phyloP scores from a whole-genome alignment of 768 basidiomycete species.

The Boletus pseudo-olivaceus region DNA sequence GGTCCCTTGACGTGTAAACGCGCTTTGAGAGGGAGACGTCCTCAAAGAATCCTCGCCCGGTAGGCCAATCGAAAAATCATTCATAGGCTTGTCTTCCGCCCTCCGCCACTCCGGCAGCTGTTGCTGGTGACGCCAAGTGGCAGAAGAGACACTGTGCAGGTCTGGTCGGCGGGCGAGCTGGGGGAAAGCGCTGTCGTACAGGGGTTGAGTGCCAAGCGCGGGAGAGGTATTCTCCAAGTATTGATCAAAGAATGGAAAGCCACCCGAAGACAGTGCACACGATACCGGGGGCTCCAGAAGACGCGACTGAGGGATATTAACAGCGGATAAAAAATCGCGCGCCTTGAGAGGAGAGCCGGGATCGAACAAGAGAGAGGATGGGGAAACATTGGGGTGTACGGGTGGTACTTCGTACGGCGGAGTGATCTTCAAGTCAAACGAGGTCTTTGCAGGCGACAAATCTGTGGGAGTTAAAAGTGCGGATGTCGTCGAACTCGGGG shows the following conservation, averaged over 20 bases:
- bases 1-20: conserved; percentile 27
- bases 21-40: conserved; percentile 26
- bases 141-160: conserved; percentile 7
- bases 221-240: conserved; percentile 45
- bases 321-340: conserved; percentile 28
- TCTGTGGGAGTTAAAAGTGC: conserved; percentile 73
- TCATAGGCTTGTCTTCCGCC: conserved; percentile 29
- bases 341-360: conserved; percentile 38
- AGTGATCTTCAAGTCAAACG: conserved; percentile 55
- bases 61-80: conserved; percentile 23
- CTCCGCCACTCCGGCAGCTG: conserved; percentile 44
- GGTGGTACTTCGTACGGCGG: conserved; percentile 47
- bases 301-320: conserved; percentile 25
- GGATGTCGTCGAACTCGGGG: conserved; percentile 68
- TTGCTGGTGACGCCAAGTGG: conserved; percentile 27
- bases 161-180: conserved; percentile 23
- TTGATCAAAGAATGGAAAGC: conserved; percentile 50
- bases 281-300: conserved; percentile 18
- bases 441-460: conserved; percentile 57
- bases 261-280: conserved; percentile 20
- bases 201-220: conserved; percentile 34
- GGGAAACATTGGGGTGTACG: conserved; percentile 25
- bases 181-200: conserved; percentile 33
- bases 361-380: conserved; percentile 44
- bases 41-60: conserved; percentile 29